Evolutionary conservation across 441 rosid genomes (phyloP), one percentile per base, ranked within the genome.

Genomic region (Brassica hybrid): DNA sequence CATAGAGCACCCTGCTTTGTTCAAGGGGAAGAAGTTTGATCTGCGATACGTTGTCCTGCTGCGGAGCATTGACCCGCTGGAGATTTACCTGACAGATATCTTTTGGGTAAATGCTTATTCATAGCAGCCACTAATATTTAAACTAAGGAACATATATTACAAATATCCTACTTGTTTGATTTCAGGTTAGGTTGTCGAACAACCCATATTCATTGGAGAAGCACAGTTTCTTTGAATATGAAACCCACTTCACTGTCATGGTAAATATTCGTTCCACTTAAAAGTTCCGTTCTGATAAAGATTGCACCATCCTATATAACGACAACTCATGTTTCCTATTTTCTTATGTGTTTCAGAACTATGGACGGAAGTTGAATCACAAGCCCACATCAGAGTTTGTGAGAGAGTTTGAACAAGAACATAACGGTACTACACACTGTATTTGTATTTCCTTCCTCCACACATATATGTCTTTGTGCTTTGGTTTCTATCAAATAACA

Each of bases 201-300:
- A 95, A 93, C 50, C 92, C 83, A 48, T 91, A 95, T 80, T 80
- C 99, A 45, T 84, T 94, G 65, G 94, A 86, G 56, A 90, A 87
- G 75, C 86, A 86, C 81, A 95, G 96, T 75, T 78, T 93, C 69
- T 91, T 90, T 67, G 98, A 93, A 84, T 95, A 91, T n/a, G 98
- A 95, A 82, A 95, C 99, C 34, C 99, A 93, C 88, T 93, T 95
- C 78, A 95, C 98, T 27, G 99, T 93, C 54, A 95, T 95, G 99
- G 99, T 95, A 89, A n/a, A 69, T 61, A 63, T 19, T 67, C 36
- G 32, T 77, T 76, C 32, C 54, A 64, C 38, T 14, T 50, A 41
- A 19, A 5, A 27, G 16, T 59, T 17, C 56, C 38, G 64, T 6
- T 59, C 36, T 58, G 30, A 58, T 21, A 58, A 21, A 58, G 63